Evolutionary conservation across 768 basidiomycete species (phyloP).

Genomic region (Stropharia rugosoannulata): DNA sequence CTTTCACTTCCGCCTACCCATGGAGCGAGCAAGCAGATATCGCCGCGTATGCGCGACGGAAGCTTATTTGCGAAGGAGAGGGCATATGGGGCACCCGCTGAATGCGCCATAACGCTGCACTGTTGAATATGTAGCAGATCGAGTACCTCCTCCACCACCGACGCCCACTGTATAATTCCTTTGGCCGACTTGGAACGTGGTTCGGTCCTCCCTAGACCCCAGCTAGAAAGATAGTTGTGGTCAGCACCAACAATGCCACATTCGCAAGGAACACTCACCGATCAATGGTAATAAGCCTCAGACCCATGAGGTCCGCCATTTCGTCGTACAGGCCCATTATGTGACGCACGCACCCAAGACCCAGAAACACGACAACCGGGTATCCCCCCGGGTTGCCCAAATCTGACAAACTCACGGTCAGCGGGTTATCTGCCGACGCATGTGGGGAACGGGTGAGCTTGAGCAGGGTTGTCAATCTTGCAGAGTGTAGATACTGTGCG

Average conservation of each 20-base stretch:
- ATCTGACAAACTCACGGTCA: conserved; percentile 91
- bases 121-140: conserved; percentile 74
- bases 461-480: conserved; percentile 79
- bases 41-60: conserved; percentile 75
- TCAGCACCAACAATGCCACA: conserved; percentile 2
- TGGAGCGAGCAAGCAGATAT: conserved; percentile 87
- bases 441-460: conserved; percentile 80
- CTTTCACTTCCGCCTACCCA: conserved; percentile 94
- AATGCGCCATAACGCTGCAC: conserved; percentile 93
- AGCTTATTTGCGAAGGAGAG: conserved; percentile 80
- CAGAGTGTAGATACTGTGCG: conserved; percentile 85
- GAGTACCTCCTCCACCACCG: conserved; percentile 86
- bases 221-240: conserved; percentile 39
- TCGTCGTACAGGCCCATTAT: conserved; percentile 96
- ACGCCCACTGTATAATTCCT: conserved; percentile 89
- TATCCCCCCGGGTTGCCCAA: conserved; percentile 83
- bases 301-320: conserved; percentile 83
- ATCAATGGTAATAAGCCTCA: conserved; percentile 93
- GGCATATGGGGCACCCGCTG: conserved; percentile 94
- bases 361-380: conserved; percentile 90
- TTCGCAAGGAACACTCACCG: conserved; percentile 46
- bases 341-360: conserved; percentile 91
- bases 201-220: conserved; percentile 92
- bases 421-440: conserved; percentile 68
- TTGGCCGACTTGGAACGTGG: conserved; percentile 64